Base-by-base conservation (phyloP, 2,329 filamentous ascomycete genomes). In the Epicoccum sorghinum region DNA sequence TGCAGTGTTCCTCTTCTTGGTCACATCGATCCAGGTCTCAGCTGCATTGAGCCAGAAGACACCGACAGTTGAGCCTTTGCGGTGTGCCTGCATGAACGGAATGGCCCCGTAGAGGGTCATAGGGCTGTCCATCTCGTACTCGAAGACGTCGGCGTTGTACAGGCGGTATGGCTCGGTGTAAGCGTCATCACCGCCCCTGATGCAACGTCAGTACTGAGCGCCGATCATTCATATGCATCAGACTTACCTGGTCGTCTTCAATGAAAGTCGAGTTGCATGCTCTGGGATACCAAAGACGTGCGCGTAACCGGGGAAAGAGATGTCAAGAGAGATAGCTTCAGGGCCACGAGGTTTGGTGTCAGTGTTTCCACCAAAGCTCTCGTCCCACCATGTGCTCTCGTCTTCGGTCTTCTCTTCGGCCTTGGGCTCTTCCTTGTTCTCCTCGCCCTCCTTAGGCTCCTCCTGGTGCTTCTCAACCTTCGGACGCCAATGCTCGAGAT, bases 101-200 rank as follows among this genome's bases (percentile, higher is more conserved):
- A 99, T 98, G 7, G 92, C 82, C n/a, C 95, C 95, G 69, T 99
- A 99, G 1, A 99, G 83, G 0, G 95, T 98, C 95, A 99, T 99
- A 0, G 95, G 93, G 75, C 92, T 98, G 75, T 98, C 90, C 66
- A 97, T 84, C 66, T 96, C 88, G 74, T 99, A 99, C 78, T 99
- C 95, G 66, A 99, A 99, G 9, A 99, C 95, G 73, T 99, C 95
- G 29, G 91, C 85, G 75, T 99, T 99, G 80, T 97, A 97, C 75
- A 99, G 78, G 33, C 95, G 86, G 78, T 99, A 99, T 0, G 95
- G 95, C 59, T 99, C 91, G 8, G 83, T 81, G 75, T 95, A 91
- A 66, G 91, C 90, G 57, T 90, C 91, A 18, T 91, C 85, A 23
- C 92, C 92, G 47, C 93, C 95, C 48, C 81, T 82, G 52, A 1